These are phyloP conservation scores for Cercospora berteroae DNA, from an alignment of 2,329 filamentous ascomycete species.

Conservation along the genomic window DNA sequence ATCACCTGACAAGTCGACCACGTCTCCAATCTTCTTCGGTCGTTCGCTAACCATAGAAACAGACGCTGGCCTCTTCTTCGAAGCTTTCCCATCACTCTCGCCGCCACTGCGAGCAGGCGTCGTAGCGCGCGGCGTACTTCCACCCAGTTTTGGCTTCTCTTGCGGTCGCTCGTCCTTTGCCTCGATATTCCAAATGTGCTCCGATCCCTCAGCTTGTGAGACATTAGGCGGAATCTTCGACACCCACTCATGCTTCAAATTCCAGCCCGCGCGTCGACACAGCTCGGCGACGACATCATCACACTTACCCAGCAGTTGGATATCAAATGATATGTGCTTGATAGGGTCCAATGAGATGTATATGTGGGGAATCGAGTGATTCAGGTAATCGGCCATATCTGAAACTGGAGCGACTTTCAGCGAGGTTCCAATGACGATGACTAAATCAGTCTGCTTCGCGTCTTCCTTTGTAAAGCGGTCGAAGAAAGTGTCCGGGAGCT, in stretches of 20 bases:
- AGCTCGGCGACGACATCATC: slow-evolving; percentile 87
- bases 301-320: slow-evolving; percentile 93
- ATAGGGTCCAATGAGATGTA: slow-evolving; percentile 59
- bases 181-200: slow-evolving; percentile 13
- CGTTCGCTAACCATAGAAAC: not conserved
- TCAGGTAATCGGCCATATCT: slow-evolving; percentile 60
- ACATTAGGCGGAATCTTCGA: slow-evolving; percentile 15
- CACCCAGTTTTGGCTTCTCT: not conserved
- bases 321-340: slow-evolving; percentile 88
- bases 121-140: not conserved
- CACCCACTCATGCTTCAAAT: slow-evolving; percentile 74
- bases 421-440: slow-evolving; percentile 93
- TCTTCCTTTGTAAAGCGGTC: slow-evolving; percentile 78
- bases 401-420: slow-evolving; percentile 94
- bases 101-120: not conserved
- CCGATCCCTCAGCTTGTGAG: slow-evolving; percentile 10
- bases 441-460: slow-evolving; percentile 75
- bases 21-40: slow-evolving; percentile 2
- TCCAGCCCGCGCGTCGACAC: slow-evolving; percentile 77
- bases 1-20: not conserved
- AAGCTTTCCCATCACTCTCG: not conserved
- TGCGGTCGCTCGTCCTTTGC: not conserved
- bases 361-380: slow-evolving; percentile 36
- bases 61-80: slow-evolving; percentile 5
- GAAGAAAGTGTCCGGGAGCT: slow-evolving; percentile 79